Conservation (phyloP, 139 green algal species). For the Coelastrella sp. region DNA sequence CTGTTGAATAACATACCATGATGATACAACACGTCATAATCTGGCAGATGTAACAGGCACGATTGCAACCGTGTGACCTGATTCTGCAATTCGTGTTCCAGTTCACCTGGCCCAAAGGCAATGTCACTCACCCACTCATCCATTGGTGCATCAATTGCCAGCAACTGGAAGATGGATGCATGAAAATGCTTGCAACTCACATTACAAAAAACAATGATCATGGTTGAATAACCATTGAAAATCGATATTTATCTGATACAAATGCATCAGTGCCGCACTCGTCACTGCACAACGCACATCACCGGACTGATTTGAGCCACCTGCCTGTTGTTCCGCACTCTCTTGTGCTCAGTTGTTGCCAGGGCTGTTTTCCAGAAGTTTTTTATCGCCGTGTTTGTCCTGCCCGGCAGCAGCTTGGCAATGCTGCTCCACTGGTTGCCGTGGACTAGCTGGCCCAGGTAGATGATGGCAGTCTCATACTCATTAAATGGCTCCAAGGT, state of each 20-base stretch:
- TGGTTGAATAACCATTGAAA: too few species aligned
- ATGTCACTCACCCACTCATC: too few species aligned
- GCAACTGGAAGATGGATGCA: too few species aligned
- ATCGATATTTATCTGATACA: too few species aligned
- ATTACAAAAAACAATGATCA: too few species aligned
- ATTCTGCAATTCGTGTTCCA: too few species aligned
- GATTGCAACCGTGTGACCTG: too few species aligned
- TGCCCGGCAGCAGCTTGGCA: constrained; percentile 38
- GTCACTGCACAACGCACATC: neutral
- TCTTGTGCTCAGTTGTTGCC: neutral
- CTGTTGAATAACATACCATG: neutral
- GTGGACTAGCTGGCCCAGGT: constrained; percentile 18
- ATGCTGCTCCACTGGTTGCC: constrained; percentile 31
- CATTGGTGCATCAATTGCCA: too few species aligned
- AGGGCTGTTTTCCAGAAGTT: constrained; percentile 44
- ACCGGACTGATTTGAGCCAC: neutral
- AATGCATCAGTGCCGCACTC: neutral
- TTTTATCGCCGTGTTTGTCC: constrained; percentile 42
- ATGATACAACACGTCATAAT: too few species aligned
- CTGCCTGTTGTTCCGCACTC: constrained; percentile 18
- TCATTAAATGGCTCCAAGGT: constrained; percentile 41
- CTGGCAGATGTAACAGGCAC: too few species aligned
- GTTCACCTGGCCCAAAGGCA: too few species aligned
- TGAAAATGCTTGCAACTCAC: too few species aligned
- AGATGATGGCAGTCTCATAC: constrained; percentile 38